Evolutionary conservation across 768 basidiomycete genomes (phyloP).

Genomic region (Rhodotorula babjevae): DNA sequence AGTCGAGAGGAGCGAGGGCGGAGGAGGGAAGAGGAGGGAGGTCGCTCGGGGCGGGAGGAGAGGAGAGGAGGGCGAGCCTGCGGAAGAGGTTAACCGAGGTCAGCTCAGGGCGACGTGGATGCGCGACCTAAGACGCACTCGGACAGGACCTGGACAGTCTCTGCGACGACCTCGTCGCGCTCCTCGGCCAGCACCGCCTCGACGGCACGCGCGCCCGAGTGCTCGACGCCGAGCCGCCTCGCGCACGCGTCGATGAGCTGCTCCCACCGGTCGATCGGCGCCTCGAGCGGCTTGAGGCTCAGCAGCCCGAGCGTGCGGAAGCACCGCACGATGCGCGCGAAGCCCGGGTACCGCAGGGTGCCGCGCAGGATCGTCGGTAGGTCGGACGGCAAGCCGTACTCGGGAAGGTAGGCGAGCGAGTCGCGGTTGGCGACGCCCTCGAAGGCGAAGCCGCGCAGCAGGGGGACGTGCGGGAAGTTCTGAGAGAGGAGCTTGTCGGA

Average conservation of each 20-base stretch:
- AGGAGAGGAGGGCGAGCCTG: conserved; percentile 23
- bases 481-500: conserved; percentile 57
- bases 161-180: background rate
- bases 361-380: conserved; percentile 72
- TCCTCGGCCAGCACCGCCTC: background rate
- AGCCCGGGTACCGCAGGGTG: conserved; percentile 86
- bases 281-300: conserved; percentile 49
- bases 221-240: background rate
- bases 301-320: conserved; percentile 69
- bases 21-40: conserved; percentile 35
- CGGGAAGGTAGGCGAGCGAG: conserved; percentile 64
- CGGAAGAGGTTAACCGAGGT: background rate
- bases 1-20: conserved; percentile 56
- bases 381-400: conserved; percentile 58
- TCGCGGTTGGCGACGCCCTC: conserved; percentile 86
- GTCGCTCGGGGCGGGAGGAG: conserved; percentile 6
- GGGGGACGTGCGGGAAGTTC: conserved; percentile 63
- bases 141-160: background rate
- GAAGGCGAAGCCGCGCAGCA: conserved; percentile 60
- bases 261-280: conserved; percentile 14
- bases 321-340: conserved; percentile 64
- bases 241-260: conserved; percentile 31
- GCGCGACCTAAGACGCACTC: background rate
- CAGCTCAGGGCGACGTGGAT: background rate
- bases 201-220: background rate